phyloP scores from a whole-genome alignment of 2,329 filamentous ascomycete genomes.

The Aspergillus fijiensis region DNA sequence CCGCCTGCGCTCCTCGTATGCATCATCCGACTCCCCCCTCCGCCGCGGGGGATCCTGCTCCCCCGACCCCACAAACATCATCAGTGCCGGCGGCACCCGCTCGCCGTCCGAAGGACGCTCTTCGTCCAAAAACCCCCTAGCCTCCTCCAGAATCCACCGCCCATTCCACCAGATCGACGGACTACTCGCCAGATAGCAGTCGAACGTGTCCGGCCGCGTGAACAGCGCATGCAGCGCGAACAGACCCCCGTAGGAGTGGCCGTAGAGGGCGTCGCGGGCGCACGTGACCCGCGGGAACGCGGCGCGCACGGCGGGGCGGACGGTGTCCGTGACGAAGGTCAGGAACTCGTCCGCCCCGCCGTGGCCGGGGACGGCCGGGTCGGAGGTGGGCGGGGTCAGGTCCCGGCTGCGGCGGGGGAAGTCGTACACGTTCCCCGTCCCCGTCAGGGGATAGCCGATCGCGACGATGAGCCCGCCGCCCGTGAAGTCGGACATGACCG shows the following conservation, averaged over 20 bases:
- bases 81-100: slow-evolving; percentile 22
- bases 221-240: slow-evolving; percentile 50
- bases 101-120: slow-evolving; percentile 11
- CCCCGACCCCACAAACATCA: slow-evolving; percentile 31
- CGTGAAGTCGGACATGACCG: slow-evolving; percentile 13
- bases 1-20: slow-evolving; percentile 29
- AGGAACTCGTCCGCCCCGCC: slow-evolving; percentile 12
- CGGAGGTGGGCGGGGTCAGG: slow-evolving; percentile 2
- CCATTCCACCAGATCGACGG: slow-evolving; percentile 52
- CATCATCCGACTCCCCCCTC: slow-evolving; percentile 33
- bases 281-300: slow-evolving; percentile 12
- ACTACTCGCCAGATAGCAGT: slow-evolving; percentile 50
- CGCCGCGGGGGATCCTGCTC: slow-evolving; percentile 33
- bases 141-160: slow-evolving; percentile 39
- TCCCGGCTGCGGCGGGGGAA: slow-evolving; percentile 5
- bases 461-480: slow-evolving; percentile 22
- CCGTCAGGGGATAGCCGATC: slow-evolving; percentile 22
- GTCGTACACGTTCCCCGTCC: slow-evolving; percentile 8
- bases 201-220: slow-evolving; percentile 43
- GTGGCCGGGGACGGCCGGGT: background rate
- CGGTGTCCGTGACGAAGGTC: slow-evolving; percentile 4
- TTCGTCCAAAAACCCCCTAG: slow-evolving; percentile 27
- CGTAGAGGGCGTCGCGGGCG: slow-evolving; percentile 48
- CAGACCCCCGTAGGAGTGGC: slow-evolving; percentile 53
- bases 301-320: background rate